Evolutionary conservation across 805 yeast species (phyloP).

Genomic region (Metschnikowia chrysomelidarum): DNA sequence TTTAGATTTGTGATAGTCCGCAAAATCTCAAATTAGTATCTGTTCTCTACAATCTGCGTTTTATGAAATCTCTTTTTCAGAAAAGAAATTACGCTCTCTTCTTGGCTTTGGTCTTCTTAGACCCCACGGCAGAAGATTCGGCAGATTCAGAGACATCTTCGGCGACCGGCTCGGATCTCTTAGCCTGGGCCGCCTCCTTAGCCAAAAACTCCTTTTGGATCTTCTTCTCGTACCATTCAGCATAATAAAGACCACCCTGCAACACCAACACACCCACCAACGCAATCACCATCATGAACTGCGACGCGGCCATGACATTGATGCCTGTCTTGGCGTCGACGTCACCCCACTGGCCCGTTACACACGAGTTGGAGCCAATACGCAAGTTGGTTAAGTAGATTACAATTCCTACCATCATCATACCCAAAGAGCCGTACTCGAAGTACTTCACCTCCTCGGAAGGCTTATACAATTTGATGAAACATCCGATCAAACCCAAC

Average conservation of each 20-base stretch:
- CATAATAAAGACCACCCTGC: constrained; percentile 89
- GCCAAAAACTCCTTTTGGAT: constrained; percentile 32
- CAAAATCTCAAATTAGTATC: too few relatives aligned
- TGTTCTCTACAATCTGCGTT: too few relatives aligned
- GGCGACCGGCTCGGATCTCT: too few relatives aligned
- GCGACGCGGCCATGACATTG: constrained; percentile 89
- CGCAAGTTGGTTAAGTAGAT: constrained; percentile 84
- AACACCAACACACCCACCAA: constrained; percentile 77
- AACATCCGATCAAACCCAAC: constrained; percentile 69
- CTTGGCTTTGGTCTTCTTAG: constrained; percentile 19
- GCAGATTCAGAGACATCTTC: constrained; percentile 3
- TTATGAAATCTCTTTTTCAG: too few relatives aligned
- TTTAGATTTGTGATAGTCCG: too few relatives aligned
- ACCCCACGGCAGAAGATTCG: constrained; percentile 8
- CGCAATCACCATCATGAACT: constrained; percentile 68
- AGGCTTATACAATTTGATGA: constrained; percentile 85
- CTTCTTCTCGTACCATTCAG: constrained; percentile 55
- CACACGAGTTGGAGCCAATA: constrained; percentile 70
- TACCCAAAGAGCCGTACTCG: constrained; percentile 84
- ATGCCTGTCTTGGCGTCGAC: constrained; percentile 83
- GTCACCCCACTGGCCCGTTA: constrained; percentile 87
- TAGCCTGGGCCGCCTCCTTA: constrained; percentile 25
- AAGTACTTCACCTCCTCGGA: constrained; percentile 77
- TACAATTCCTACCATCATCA: constrained; percentile 68
- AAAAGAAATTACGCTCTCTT: constrained; percentile 16